Base-by-base conservation (phyloP, 768 basidiomycete species). In the Cyclocybe aegerita region DNA sequence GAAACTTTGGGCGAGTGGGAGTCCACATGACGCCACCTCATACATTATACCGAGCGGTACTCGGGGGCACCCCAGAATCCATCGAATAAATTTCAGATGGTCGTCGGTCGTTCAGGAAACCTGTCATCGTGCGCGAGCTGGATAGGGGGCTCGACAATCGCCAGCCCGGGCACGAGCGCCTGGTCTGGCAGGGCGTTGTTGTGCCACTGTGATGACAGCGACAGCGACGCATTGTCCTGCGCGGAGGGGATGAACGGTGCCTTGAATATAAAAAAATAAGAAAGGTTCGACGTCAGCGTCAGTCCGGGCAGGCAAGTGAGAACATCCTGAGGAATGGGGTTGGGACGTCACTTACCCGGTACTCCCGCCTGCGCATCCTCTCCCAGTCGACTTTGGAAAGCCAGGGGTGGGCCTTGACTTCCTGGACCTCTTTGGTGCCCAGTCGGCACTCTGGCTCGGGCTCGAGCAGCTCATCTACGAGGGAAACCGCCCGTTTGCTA, bases 321-420 rank as follows among this genome's bases (percentile, higher is more conserved):
- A 37, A 37, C 4, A n/a, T n/a, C 43, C 9, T 7, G 12, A 53
- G 39, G 12, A 33, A 39, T 11, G 66, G 31, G 31, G 5, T 32
- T 9, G n/a, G n/a, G 23, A 23, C 23, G 23, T 23, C 23, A 23
- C 80, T 40, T 60, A 83, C 82, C 30, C 75, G 51, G 46, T 80
- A 79, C 32, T 66, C 61, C 36, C 75, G 70, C 0, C 61, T 58
- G 9, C 67, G 55, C 65, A 83, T 71, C 57, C 70, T 72, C 14
- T 60, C 60, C 82, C 80, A 83, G 48, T 77, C 68, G 9, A 84
- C 64, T 15, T 65, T 61, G 4, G 55, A 52, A 38, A 83, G 56
- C 77, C 78, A 85, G 1, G 70, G 64, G 48, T 83, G 78, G 4
- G 56, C 48, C 37, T 61, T 61, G 7, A 81, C 68, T 16, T 74